phyloP scores from a whole-genome alignment of 345 rosid genomes.

The Gossypium rotundifolium region DNA sequence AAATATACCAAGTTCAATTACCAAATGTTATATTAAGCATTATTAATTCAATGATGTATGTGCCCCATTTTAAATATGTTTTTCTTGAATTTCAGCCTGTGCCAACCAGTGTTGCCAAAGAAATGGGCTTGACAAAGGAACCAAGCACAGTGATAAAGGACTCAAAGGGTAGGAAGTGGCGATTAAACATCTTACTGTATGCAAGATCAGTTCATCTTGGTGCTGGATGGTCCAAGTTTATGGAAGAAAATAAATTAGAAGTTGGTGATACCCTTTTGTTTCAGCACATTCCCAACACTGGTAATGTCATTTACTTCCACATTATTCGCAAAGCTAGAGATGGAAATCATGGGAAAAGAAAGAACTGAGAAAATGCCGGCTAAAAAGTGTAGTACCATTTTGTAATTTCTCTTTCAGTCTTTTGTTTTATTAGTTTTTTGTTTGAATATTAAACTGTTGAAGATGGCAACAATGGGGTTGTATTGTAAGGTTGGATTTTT shows the following conservation, averaged over 20 bases:
- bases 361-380: not conserved
- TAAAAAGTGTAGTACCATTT: not conserved
- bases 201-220: not conserved
- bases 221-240: not conserved
- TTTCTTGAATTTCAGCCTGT: not conserved
- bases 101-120: not conserved
- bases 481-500: too few species aligned
- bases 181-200: not conserved
- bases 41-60: too few species aligned
- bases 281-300: not conserved
- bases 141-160: not conserved
- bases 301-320: not conserved
- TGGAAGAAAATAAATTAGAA: not conserved
- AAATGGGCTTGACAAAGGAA: not conserved
- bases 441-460: not conserved
- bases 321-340: not conserved
- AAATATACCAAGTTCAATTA: too few species aligned
- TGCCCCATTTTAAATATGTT: not conserved
- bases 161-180: not conserved
- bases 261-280: constrained; percentile 3
- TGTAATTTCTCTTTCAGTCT: not conserved
- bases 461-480: not conserved
- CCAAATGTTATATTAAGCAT: too few species aligned
- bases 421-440: not conserved
- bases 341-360: not conserved